Conservation (phyloP, 2,329 filamentous ascomycete genomes). For the Xylariales sp. region DNA sequence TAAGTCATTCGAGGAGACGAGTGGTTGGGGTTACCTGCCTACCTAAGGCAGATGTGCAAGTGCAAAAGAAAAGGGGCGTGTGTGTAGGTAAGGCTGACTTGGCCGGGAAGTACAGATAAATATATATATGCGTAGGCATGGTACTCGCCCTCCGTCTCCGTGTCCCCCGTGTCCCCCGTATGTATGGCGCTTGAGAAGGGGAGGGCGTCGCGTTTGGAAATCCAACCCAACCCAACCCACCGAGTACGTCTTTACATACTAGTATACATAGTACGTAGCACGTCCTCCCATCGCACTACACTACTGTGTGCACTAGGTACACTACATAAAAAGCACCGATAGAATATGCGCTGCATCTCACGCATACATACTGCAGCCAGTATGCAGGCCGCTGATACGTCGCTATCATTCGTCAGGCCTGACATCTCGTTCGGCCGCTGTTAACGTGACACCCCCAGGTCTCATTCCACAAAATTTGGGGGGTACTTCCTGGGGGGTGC, state of each 20-base stretch:
- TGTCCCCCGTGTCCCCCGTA: constrained; percentile 23
- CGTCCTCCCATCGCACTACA: constrained; percentile 6
- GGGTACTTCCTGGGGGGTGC: constrained; percentile 8
- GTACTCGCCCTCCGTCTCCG: constrained; percentile 26
- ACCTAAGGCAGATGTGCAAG: constrained; percentile 32
- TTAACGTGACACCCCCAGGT: constrained; percentile 44
- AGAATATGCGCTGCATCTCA: constrained; percentile 49
- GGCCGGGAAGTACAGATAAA: constrained; percentile 9
- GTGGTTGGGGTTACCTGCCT: constrained; percentile 34
- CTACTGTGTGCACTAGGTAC: background rate
- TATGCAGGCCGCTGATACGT: constrained; percentile 48
- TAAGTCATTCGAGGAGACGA: constrained; percentile 9
- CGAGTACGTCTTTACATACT: constrained; percentile 4
- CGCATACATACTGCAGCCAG: constrained; percentile 50
- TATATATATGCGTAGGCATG: constrained; percentile 19
- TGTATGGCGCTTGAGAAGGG: constrained; percentile 21
- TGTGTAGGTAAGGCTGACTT: constrained; percentile 20
- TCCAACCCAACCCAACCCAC: constrained; percentile 30
- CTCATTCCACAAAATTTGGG: constrained; percentile 14
- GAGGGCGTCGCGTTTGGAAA: constrained; percentile 6
- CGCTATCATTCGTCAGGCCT: constrained; percentile 44
- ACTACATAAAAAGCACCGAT: constrained; percentile 35
- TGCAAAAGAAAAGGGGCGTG: constrained; percentile 30
- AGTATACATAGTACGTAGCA: background rate
- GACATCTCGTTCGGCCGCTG: constrained; percentile 38